A percentile compares a stretch with the other conserved stretches of the same genome.
phyloP scores from a whole-genome alignment of 495 filamentous ascomycete species.

The Annulohypoxylon bovei region DNA sequence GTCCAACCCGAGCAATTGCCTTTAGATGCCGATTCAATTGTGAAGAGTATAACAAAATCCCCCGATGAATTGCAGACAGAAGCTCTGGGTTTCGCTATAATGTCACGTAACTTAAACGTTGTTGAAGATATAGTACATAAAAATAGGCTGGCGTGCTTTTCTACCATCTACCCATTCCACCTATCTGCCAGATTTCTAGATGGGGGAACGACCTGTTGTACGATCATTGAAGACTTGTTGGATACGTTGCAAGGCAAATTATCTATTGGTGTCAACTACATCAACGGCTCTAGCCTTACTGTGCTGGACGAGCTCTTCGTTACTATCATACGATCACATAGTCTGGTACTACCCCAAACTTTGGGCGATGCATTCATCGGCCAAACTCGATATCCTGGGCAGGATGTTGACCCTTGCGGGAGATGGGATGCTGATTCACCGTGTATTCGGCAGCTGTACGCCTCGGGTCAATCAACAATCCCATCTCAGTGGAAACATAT shows the following conservation, averaged over 20 bases:
- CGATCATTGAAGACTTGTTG: constrained; percentile 38
- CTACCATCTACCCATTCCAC: constrained; percentile 51
- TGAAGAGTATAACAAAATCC: constrained; percentile 38
- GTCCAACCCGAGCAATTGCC: constrained; percentile 37
- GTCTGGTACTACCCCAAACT: constrained; percentile 37
- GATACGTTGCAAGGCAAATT: background rate
- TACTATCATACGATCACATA: constrained; percentile 53
- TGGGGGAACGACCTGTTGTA: constrained; percentile 53
- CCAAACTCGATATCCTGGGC: constrained; percentile 44
- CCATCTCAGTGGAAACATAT: constrained; percentile 53
- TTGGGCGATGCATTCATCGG: constrained; percentile 35
- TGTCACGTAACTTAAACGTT: constrained; percentile 47
- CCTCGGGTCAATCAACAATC: constrained; percentile 27
- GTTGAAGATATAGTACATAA: constrained; percentile 11
- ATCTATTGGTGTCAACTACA: constrained; percentile 41
- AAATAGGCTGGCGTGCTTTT: constrained; percentile 8
- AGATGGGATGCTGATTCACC: constrained; percentile 55
- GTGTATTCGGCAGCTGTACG: constrained; percentile 40
- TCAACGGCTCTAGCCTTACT: constrained; percentile 52
- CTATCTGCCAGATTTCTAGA: constrained; percentile 52
- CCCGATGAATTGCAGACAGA: constrained; percentile 46
- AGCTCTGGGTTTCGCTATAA: constrained; percentile 53
- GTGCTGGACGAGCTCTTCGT: constrained; percentile 56
- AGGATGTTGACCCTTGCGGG: constrained; percentile 55
- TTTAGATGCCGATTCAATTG: constrained; percentile 42